A percentile compares a stretch with the other conserved stretches of the same genome.
Conservation (phyloP, 192 early-diverging fungal species). For the Gaertneriomyces sp. region DNA sequence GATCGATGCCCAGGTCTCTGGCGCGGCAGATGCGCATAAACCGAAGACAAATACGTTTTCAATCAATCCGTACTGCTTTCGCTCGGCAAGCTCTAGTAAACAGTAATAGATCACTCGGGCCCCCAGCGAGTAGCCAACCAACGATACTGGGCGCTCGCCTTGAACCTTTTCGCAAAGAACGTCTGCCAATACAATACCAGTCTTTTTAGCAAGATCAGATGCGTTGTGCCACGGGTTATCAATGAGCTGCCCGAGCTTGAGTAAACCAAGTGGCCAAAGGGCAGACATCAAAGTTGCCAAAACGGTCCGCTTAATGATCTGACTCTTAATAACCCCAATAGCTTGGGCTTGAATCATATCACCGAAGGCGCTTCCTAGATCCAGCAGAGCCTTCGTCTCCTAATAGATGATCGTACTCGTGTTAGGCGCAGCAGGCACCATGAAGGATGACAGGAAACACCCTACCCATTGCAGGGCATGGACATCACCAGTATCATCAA, state of each 20-base stretch:
- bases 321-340: constrained; percentile 35
- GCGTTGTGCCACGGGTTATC: constrained; percentile 71
- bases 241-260: constrained; percentile 53
- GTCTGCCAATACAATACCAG: constrained; percentile 80
- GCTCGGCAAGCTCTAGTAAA: constrained; percentile 74
- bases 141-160: constrained; percentile 80
- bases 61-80: constrained; percentile 75
- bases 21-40: constrained; percentile 75
- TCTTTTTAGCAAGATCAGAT: constrained; percentile 55
- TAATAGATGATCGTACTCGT: not conserved
- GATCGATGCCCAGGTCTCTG: constrained; percentile 71
- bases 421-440: not conserved
- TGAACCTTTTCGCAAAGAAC: constrained; percentile 76
- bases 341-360: constrained; percentile 40
- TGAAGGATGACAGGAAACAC: not conserved
- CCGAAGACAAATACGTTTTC: constrained; percentile 90
- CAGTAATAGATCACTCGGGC: constrained; percentile 89
- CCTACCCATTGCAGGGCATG: constrained; percentile 46
- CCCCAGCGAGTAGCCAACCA: constrained; percentile 89
- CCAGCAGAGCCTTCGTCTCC: constrained; percentile 41
- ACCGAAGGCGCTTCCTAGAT: constrained; percentile 40
- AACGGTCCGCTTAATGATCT: constrained; percentile 47
- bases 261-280: constrained; percentile 44
- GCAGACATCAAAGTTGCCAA: constrained; percentile 45
- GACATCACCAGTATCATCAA: constrained; percentile 40